Conservation (phyloP, 1,139 yeast genomes). For the Yamadazyma conglobata region DNA sequence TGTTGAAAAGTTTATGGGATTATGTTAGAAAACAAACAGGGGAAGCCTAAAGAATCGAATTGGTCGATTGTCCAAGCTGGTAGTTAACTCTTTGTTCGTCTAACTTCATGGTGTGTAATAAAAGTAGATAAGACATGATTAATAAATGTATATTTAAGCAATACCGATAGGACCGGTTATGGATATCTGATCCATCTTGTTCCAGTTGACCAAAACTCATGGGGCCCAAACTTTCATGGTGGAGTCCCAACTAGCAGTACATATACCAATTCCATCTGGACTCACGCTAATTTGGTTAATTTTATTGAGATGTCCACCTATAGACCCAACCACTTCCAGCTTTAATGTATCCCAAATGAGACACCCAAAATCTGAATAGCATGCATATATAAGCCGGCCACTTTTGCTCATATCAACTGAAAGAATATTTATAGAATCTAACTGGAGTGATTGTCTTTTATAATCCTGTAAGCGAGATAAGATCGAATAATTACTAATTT, state of each 20-base stretch:
- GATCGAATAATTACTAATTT: constrained; percentile 52
- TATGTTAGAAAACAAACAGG: constrained; percentile 71
- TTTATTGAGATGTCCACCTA: constrained; percentile 52
- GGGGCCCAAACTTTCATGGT: constrained; percentile 60
- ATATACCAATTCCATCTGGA: constrained; percentile 70
- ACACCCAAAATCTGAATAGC: constrained; percentile 75
- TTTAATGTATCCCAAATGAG: constrained; percentile 76
- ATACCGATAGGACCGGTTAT: too few species aligned
- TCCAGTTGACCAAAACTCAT: too few species aligned
- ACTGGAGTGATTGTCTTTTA: constrained; percentile 12
- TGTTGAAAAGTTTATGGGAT: constrained; percentile 92
- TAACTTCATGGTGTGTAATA: too few species aligned
- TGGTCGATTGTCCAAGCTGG: neutral
- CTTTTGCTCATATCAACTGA: constrained; percentile 73
- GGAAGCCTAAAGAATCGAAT: constrained; percentile 29
- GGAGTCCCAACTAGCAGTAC: constrained; percentile 71
- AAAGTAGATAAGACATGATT: constrained; percentile 5
- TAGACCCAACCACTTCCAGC: constrained; percentile 59
- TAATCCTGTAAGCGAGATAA: constrained; percentile 16
- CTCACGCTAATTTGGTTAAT: constrained; percentile 65
- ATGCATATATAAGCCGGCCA: constrained; percentile 71
- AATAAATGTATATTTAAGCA: constrained; percentile 5
- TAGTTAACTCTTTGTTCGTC: neutral
- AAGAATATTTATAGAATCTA: constrained; percentile 33
- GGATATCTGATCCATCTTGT: too few species aligned